A percentile compares a stretch with the other conserved stretches of the same genome.
These are phyloP conservation scores for Wickerhamiella musiphila DNA, from an alignment of 805 yeast species.

Conservation along the genomic window DNA sequence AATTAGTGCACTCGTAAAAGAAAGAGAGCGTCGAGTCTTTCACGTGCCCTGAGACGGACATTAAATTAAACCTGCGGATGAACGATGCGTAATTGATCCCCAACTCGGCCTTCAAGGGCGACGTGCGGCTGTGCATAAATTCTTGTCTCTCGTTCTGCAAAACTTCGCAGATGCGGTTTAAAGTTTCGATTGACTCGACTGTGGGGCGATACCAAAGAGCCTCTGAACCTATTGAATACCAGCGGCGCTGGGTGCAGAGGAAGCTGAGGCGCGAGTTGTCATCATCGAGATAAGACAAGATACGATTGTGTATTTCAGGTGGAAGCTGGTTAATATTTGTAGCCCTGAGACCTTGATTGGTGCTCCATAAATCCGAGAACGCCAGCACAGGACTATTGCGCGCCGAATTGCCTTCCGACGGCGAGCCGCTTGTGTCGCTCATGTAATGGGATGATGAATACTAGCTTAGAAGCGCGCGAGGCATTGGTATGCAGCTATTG, in stretches of 20 bases:
- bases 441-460: too few species aligned
- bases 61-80: constrained; percentile 65
- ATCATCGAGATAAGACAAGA: constrained; percentile 11
- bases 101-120: constrained; percentile 37
- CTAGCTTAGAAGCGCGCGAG: too few species aligned
- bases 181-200: constrained; percentile 30
- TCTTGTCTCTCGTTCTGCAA: constrained; percentile 23
- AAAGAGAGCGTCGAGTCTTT: constrained; percentile 50
- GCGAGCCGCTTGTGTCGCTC: too few species aligned
- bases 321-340: constrained; percentile 23
- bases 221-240: constrained; percentile 66
- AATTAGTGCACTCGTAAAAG: constrained; percentile 42
- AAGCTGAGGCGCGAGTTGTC: constrained; percentile 16
- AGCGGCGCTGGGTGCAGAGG: constrained; percentile 58
- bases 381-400: too few species aligned
- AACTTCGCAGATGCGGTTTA: too few species aligned
- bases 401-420: too few species aligned
- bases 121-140: constrained; percentile 29
- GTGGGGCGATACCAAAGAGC: constrained; percentile 79
- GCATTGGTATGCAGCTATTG: too few species aligned
- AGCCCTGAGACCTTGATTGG: too few species aligned
- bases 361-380: too few species aligned
- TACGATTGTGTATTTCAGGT: constrained; percentile 24
- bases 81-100: constrained; percentile 40
- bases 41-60: constrained; percentile 51